Percentiles rank a stretch among this genome's conserved stretches.
These are phyloP conservation scores for Aspergillus sp. DNA, from an alignment of 2,329 filamentous ascomycete species.

Conservation along the genomic window DNA sequence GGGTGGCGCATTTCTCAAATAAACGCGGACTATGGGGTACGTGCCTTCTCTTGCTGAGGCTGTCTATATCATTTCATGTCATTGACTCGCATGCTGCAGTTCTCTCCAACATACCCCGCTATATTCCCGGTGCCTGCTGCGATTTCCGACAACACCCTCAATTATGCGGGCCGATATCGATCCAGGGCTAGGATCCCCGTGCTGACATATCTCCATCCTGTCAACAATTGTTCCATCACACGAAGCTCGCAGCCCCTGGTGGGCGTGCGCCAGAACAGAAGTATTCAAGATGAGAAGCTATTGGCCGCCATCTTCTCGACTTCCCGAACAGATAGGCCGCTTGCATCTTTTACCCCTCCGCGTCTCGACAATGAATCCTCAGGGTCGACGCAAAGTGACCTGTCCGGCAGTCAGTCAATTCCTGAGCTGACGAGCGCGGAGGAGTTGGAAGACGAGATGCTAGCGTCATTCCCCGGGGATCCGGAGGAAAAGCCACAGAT, in stretches of 20 bases:
- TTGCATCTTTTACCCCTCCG: slow-evolving; percentile 39
- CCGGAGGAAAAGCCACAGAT: slow-evolving; percentile 64
- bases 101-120: slow-evolving; percentile 89
- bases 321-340: slow-evolving; percentile 49
- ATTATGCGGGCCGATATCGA: slow-evolving; percentile 86
- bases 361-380: slow-evolving; percentile 44
- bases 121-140: slow-evolving; percentile 79
- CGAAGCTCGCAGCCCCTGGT: slow-evolving; percentile 89
- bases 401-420: slow-evolving; percentile 36
- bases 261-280: slow-evolving; percentile 81
- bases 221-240: slow-evolving; percentile 97
- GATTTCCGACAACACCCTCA: slow-evolving; percentile 96
- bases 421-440: slow-evolving; percentile 62
- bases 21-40: slow-evolving; percentile 76
- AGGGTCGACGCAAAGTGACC: slow-evolving; percentile 51
- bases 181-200: slow-evolving; percentile 86
- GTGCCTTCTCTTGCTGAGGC: slow-evolving; percentile 6
- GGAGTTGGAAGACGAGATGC: slow-evolving; percentile 66
- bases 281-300: slow-evolving; percentile 92
- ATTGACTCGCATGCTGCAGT: slow-evolving; percentile 42
- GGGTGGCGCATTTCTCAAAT: slow-evolving; percentile 90
- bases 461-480: slow-evolving; percentile 55
- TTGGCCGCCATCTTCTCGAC: slow-evolving; percentile 90
- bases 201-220: slow-evolving; percentile 88
- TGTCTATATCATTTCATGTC: not conserved